Evolutionary conservation across 2,329 filamentous ascomycete species (phyloP).

Genomic region (Ophiostoma ulmi): DNA sequence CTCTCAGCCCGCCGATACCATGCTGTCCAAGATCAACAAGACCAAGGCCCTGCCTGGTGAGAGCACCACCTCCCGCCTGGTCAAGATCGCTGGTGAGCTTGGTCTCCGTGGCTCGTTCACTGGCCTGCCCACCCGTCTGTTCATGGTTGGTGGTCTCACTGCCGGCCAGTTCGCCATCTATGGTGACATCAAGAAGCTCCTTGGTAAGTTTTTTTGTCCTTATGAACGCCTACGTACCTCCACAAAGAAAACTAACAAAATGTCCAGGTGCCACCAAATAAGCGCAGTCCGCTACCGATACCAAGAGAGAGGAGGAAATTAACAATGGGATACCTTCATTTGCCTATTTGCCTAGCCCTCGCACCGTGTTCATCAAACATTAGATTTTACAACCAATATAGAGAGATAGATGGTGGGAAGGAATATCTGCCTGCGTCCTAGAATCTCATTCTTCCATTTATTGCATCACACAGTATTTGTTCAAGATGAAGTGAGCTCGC

Average conservation of each 20-base stretch:
- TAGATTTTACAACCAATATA: not conserved
- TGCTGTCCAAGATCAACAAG: constrained; percentile 89
- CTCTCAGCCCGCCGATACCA: constrained; percentile 79
- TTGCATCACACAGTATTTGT: not conserved
- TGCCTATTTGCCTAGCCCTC: not conserved
- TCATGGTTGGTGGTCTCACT: constrained; percentile 58
- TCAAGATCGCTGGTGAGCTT: constrained; percentile 77
- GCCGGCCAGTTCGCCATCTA: constrained; percentile 82
- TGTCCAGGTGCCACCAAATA: not conserved
- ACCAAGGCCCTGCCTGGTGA: constrained; percentile 73
- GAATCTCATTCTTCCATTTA: not conserved
- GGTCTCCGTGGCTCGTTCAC: constrained; percentile 66
- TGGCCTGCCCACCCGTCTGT: constrained; percentile 63
- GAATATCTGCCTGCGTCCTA: not conserved
- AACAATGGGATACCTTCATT: not conserved
- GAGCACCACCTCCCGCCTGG: constrained; percentile 65
- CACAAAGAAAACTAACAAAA: not conserved
- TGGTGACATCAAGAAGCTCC: constrained; percentile 34
- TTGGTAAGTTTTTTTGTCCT: not conserved
- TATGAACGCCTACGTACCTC: too few relatives aligned
- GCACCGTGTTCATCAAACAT: not conserved
- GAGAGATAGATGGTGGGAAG: not conserved
- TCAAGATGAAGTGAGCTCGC: not conserved
- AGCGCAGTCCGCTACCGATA: not conserved
- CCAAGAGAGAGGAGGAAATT: not conserved